A percentile compares a stretch with the other conserved stretches of the same genome.
Conservation (phyloP, 331 rosid genomes). For the Prunus yedoensis region DNA sequence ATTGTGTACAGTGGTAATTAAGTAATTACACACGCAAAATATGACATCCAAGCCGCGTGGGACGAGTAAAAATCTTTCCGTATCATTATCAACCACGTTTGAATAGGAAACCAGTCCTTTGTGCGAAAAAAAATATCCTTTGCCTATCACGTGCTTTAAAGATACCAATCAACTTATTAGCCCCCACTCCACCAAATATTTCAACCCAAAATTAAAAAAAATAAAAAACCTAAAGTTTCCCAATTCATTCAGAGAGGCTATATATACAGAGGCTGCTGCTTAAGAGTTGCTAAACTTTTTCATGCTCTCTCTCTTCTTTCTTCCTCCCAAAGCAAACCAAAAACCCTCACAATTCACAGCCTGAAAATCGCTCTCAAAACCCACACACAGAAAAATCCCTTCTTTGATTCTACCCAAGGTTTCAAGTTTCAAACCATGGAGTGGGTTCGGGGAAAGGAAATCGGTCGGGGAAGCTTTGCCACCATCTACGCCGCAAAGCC, state of each 20-base stretch:
- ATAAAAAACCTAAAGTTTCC: background rate
- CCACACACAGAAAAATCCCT: background rate
- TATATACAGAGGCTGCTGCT: background rate
- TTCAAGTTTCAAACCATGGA: conserved; percentile 32
- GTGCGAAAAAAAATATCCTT: conserved; percentile 33
- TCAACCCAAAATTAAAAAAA: background rate
- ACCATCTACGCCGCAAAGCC: conserved; percentile 49
- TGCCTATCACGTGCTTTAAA: conserved; percentile 61
- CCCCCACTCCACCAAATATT: background rate
- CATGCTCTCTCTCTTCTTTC: background rate
- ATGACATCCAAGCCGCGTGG: background rate
- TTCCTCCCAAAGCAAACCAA: background rate
- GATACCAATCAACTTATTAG: background rate
- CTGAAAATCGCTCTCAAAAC: background rate
- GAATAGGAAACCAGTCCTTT: conserved; percentile 12
- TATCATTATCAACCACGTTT: conserved; percentile 40
- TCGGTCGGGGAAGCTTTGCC: conserved; percentile 75
- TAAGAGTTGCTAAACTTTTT: background rate
- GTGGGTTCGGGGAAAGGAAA: conserved; percentile 67
- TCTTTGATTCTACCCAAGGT: background rate
- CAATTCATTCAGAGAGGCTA: background rate
- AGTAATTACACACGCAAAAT: too few relatives aligned
- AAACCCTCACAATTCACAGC: background rate
- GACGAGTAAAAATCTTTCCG: background rate
- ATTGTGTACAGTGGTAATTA: background rate